phyloP scores from a whole-genome alignment of 441 rosid species.

The Croton laevigatus region DNA sequence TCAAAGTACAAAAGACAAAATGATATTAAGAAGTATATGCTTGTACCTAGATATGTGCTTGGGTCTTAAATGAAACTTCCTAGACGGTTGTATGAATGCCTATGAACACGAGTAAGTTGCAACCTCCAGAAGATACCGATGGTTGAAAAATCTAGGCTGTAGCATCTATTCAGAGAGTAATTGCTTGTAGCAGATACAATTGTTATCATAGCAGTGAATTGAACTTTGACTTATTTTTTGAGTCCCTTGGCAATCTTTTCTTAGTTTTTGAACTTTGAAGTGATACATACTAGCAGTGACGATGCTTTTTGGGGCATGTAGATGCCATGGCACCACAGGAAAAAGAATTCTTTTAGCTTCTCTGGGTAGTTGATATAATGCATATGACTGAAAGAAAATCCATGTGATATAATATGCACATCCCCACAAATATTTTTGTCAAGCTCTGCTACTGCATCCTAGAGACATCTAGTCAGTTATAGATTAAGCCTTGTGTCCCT shows the following conservation, averaged over 20 bases:
- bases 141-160: not conserved
- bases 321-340: no score
- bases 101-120: not conserved
- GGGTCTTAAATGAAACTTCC: not conserved
- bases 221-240: not conserved
- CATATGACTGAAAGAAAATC: no score
- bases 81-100: not conserved
- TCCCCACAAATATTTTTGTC: no score
- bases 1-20: not conserved
- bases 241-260: not conserved
- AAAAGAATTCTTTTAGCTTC: no score
- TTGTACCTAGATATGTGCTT: not conserved
- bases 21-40: not conserved
- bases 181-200: not conserved
- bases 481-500: no score
- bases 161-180: not conserved
- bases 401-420: no score
- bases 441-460: no score
- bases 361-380: no score
- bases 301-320: no score
- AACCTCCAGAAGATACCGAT: not conserved
- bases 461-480: not conserved
- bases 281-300: not conserved
- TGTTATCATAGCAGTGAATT: not conserved
- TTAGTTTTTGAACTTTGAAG: not conserved